These are phyloP conservation scores for Gastrolobium villosum DNA, from an alignment of 306 rosid genomes.

Conservation along the genomic window DNA sequence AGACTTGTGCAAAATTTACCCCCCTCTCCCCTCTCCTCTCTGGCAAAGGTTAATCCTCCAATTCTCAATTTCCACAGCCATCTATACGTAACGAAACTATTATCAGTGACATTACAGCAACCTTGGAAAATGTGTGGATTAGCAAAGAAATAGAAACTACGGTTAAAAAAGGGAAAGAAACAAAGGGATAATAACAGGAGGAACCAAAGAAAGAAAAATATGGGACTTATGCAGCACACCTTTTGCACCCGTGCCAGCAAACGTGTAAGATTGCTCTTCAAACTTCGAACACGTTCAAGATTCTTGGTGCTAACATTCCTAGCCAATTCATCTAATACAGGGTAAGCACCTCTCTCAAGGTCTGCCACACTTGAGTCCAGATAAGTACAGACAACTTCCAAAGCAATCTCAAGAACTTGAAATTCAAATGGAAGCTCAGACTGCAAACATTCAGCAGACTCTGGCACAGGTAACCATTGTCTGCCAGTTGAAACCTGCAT, in stretches of 20 bases:
- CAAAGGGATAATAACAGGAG: neutral
- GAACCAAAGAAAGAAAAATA: slow-evolving; percentile 7
- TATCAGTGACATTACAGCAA: neutral
- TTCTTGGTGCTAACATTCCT: slow-evolving; percentile 95
- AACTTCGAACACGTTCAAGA: slow-evolving; percentile 94
- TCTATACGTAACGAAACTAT: slow-evolving; percentile 11
- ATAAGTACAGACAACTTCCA: slow-evolving; percentile 87
- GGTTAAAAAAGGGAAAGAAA: slow-evolving; percentile 5
- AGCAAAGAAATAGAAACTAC: neutral
- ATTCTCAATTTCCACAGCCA: slow-evolving; percentile 24
- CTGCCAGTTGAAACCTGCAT: slow-evolving; percentile 57
- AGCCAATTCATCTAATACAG: slow-evolving; percentile 95
- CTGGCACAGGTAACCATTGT: slow-evolving; percentile 61
- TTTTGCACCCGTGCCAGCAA: slow-evolving; percentile 95
- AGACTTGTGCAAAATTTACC: neutral
- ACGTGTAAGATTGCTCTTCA: slow-evolving; percentile 96
- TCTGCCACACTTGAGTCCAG: slow-evolving; percentile 86
- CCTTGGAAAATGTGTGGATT: neutral
- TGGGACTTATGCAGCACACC: slow-evolving; percentile 56
- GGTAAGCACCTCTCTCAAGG: slow-evolving; percentile 94
- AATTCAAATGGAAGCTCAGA: slow-evolving; percentile 94
- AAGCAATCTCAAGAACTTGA: slow-evolving; percentile 95
- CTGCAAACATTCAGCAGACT: slow-evolving; percentile 73
- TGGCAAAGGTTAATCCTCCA: neutral
- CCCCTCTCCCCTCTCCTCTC: no score